Conservation (phyloP, 208 protist genomes). For the Wallacemonas rigidus region DNA sequence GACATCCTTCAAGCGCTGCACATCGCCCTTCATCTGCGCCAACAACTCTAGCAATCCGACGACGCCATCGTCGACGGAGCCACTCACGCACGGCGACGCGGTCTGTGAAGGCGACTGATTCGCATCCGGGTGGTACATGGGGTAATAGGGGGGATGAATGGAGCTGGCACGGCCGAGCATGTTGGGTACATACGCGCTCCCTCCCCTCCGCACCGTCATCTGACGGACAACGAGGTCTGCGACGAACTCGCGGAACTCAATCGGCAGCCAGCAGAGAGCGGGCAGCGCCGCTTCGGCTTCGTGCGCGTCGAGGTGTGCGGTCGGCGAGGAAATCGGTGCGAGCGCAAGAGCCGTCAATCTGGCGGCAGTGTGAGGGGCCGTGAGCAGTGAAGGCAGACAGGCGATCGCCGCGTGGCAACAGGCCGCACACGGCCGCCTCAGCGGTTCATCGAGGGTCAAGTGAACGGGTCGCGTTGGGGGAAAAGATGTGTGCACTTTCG, state of each 20-base stretch:
- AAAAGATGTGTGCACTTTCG: not conserved
- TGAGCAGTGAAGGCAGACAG: conserved; percentile 30
- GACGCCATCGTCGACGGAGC: not conserved
- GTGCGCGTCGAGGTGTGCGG: not conserved
- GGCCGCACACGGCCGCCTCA: conserved; percentile 21
- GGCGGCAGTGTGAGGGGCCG: conserved; percentile 19
- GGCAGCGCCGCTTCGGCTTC: not conserved
- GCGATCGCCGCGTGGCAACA: conserved; percentile 29
- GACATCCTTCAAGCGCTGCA: conserved; percentile 45
- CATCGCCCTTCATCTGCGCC: conserved; percentile 33
- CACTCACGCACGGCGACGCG: not conserved
- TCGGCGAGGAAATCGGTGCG: not conserved
- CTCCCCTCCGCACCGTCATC: conserved; percentile 3
- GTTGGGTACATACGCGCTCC: conserved; percentile 40
- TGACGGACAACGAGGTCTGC: conserved; percentile 37
- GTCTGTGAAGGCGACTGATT: not conserved
- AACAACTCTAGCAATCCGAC: conserved; percentile 46
- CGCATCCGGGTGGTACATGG: not conserved
- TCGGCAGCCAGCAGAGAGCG: conserved; percentile 25
- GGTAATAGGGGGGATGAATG: conserved; percentile 11
- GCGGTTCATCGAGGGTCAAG: conserved; percentile 1
- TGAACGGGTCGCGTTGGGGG: not conserved
- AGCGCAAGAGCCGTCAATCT: conserved; percentile 30
- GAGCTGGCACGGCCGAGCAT: conserved; percentile 10
- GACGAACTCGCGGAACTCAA: conserved; percentile 47